Evolutionary conservation across 1,284 basidiomycete species (phyloP).

Genomic region (Heliocybe sulcata): DNA sequence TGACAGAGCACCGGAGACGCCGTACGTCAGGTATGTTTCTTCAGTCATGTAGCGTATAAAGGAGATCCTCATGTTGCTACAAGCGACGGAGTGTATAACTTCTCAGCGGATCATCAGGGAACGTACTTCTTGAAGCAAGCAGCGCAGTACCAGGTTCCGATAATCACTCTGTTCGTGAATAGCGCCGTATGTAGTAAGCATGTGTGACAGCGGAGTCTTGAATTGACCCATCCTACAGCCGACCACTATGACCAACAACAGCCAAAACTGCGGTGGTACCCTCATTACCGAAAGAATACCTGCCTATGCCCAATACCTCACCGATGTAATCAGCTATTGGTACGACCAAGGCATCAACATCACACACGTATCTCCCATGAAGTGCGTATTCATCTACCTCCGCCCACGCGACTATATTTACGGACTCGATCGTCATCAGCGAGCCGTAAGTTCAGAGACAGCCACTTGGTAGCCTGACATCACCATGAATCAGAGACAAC

Average conservation of each 20-base stretch:
- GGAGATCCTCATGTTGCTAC: neutral
- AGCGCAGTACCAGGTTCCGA: constrained; percentile 12
- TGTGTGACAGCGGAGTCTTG: neutral
- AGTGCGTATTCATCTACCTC: constrained; percentile 9
- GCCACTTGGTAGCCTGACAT: too few species aligned
- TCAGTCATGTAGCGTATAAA: neutral
- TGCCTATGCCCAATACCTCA: constrained; percentile 15
- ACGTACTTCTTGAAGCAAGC: constrained; percentile 15
- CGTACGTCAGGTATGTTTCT: constrained; percentile 10
- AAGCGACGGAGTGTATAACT: constrained; percentile 17
- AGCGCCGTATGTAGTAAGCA: constrained; percentile 7
- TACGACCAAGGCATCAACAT: constrained; percentile 13
- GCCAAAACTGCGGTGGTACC: constrained; percentile 15
- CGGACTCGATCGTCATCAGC: neutral
- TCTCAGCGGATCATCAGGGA: constrained; percentile 16
- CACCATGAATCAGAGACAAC: neutral
- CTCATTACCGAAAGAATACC: constrained; percentile 13
- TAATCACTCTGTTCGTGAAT: constrained; percentile 17
- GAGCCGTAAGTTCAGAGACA: neutral
- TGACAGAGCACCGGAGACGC: constrained; percentile 16
- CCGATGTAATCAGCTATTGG: constrained; percentile 15
- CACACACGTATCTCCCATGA: constrained; percentile 19
- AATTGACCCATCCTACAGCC: constrained; percentile 4
- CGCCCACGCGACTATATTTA: neutral
- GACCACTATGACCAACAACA: constrained; percentile 15